Base-by-base conservation (phyloP, 352 stramenopile species). In the Aphanomyces cochlioides region DNA sequence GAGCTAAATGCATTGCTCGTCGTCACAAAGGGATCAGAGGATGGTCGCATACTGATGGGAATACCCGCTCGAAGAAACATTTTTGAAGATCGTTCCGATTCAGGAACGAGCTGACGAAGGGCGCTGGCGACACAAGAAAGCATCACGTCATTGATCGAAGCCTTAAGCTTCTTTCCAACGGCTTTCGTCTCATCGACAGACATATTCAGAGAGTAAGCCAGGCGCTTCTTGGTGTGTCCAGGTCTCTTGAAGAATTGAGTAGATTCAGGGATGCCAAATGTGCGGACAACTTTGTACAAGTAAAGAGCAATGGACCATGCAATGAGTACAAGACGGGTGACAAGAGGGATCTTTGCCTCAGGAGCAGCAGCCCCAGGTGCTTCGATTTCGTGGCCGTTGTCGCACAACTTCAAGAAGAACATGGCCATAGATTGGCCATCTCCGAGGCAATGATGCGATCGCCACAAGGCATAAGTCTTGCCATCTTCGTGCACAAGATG, bases 61-160 rank as follows among this genome's bases (percentile, higher is more conserved):
- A 93, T 90, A 13, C 77, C 85, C 7, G 84, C 83, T 45, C 85
- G 85, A 56, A 93, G 77, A 37, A 81, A 76, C 10, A 93, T 77
- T 7, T 58, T 72, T 0, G 67, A 56, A 8, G 78, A 71, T 0
- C 76, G 78, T 13, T 78, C 74, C 57, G 83, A 58, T 37, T 61
- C 64, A 10, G 54, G 54, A 70, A 93, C 84, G 8, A 83, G 82
- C 54, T 85, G 81, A 67, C 82, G 83, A 77, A 93, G 90, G 54
- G 84, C 85, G 40, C 85, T 84, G 10, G 85, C 83, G 40, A 93
- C 81, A 39, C 86, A 88, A 47, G 76, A 89, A 12, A 93, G 77
- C 80, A 92, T 90, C 53, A 92, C 82, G 66, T 93, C 85, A 70
- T 93, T 93, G 61, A 93, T 75, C 1, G 85, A 92, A 15, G 85